Evolutionary conservation across 73 alveolate genomes (phyloP), one percentile per base, ranked within the genome.

Genomic region (Paramecium biaurelia): DNA sequence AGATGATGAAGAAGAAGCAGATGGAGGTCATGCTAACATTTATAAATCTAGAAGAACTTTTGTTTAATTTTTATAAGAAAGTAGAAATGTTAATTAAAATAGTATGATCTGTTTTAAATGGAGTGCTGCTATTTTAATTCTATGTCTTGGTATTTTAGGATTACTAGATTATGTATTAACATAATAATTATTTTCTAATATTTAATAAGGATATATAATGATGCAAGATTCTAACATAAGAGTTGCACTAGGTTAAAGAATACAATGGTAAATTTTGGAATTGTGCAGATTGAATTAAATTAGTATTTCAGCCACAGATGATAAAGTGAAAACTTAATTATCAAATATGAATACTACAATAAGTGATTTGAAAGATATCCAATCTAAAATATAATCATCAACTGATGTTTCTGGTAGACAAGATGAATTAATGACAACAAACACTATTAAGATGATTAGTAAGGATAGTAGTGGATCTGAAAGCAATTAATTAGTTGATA

Each of bases 61-160:
- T 26, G 85, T 89, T 7, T 34, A 89, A 18, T 89, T 89, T 12
- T 43, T 89, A n/a, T 67, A 76, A 37, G 94, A 89, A 18, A 89
- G 87, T 38, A 89, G 74, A 70, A 82, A 43, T 70, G 85, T 82
- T 9, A 30, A 43, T 49, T 30, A 89, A 30, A 63, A 9, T 18
- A 89, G 94, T 72, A 47, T 89, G 94, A 82, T 70, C 30, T 32
- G 85, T 45, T 89, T 89, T 70, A 70, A 89, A 70, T 89, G 94
- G 94, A 58, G 89, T 68, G 94, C 92, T 15, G 92, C 84, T 37
- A 21, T 70, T 6, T 28, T 89, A 41, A 57, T 89, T 21, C 20
- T 89, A 1, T 41, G 68, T 70, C 28, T 89, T 18, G 89, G 82
- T 24, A 35, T 89, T 10, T 72, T 89, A 21, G 94, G 92, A 9